These are phyloP conservation scores for Paecilomyces formosus DNA, from an alignment of 2,329 filamentous ascomycete species.

Conservation along the genomic window DNA sequence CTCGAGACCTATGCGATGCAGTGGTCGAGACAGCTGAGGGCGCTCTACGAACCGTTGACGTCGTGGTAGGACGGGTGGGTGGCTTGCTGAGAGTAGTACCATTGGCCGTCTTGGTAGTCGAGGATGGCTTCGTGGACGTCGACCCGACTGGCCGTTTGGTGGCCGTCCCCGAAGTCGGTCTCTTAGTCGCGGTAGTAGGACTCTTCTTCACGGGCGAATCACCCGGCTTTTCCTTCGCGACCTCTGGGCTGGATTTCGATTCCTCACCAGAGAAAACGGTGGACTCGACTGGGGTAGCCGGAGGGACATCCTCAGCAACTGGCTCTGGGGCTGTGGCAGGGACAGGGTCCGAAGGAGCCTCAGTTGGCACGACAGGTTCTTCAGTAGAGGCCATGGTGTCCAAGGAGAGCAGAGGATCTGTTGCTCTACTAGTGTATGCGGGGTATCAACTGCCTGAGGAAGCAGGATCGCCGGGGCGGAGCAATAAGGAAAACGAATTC, in stretches of 20 bases:
- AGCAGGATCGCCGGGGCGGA: neutral
- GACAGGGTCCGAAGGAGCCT: slow-evolving; percentile 10
- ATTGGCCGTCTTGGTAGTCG: slow-evolving; percentile 19
- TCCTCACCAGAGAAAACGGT: slow-evolving; percentile 25
- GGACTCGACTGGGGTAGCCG: slow-evolving; percentile 27
- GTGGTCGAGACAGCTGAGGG: slow-evolving; percentile 9
- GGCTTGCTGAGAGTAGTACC: slow-evolving; percentile 37
- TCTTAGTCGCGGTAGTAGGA: slow-evolving; percentile 15
- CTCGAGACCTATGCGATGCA: slow-evolving; percentile 18
- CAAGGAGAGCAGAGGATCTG: neutral
- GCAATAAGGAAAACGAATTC: neutral
- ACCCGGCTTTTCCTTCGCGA: slow-evolving; percentile 22
- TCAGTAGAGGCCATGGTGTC: slow-evolving; percentile 1
- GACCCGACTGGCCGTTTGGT: slow-evolving; percentile 23
- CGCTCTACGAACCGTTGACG: slow-evolving; percentile 27
- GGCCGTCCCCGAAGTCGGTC: slow-evolving; percentile 23
- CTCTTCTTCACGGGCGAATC: slow-evolving; percentile 24
- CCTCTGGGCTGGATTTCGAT: slow-evolving; percentile 28
- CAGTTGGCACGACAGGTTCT: slow-evolving; percentile 3
- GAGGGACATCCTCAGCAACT: slow-evolving; percentile 19
- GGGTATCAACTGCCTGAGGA: neutral
- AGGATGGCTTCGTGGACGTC: slow-evolving; percentile 23
- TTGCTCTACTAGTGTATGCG: neutral
- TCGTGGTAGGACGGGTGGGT: slow-evolving; percentile 33
- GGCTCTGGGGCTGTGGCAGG: slow-evolving; percentile 18